Conservation (phyloP, 768 basidiomycete genomes). For the Sutorius australiensis region DNA sequence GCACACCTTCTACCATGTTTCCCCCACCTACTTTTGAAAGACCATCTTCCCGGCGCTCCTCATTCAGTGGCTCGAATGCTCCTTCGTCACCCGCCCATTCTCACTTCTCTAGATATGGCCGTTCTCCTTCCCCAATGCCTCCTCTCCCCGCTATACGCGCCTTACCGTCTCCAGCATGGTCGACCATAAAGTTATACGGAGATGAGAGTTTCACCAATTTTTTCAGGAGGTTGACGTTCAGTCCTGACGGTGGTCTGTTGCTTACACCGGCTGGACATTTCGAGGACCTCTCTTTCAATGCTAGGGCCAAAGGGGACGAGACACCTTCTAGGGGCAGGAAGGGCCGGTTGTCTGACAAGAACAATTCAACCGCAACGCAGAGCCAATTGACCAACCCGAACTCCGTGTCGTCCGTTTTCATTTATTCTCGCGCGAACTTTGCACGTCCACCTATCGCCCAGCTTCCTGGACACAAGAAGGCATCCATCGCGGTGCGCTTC, state of each 20-base stretch:
- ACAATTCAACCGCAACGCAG: conserved; percentile 25
- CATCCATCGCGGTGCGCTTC: conserved; percentile 90
- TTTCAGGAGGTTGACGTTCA: conserved; percentile 91
- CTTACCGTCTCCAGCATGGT: conserved; percentile 57
- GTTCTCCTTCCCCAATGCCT: conserved; percentile 87
- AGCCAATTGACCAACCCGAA: conserved; percentile 32
- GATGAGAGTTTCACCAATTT: conserved; percentile 96
- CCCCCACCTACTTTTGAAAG: conserved; percentile 50
- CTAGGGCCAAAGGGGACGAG: conserved; percentile 30
- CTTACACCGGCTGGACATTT: conserved; percentile 97
- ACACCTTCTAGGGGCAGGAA: conserved; percentile 59
- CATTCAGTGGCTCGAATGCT: conserved; percentile 77
- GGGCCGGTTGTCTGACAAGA: conserved; percentile 41
- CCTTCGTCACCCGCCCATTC: conserved; percentile 62
- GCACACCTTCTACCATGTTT: conserved; percentile 55
- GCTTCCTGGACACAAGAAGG: conserved; percentile 93
- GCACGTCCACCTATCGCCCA: conserved; percentile 90
- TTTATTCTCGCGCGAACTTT: conserved; percentile 95
- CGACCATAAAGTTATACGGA: conserved; percentile 80
- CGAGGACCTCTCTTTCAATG: conserved; percentile 75
- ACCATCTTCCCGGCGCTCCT: conserved; percentile 59
- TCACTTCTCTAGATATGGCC: conserved; percentile 64
- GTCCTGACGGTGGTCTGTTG: conserved; percentile 89
- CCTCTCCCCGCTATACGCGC: conserved; percentile 91
- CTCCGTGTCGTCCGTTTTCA: conserved; percentile 73